A percentile compares a stretch with the other conserved stretches of the same genome.
These are phyloP conservation scores for Diaporthe sp. DNA, from an alignment of 2,329 filamentous ascomycete genomes.

Conservation along the genomic window DNA sequence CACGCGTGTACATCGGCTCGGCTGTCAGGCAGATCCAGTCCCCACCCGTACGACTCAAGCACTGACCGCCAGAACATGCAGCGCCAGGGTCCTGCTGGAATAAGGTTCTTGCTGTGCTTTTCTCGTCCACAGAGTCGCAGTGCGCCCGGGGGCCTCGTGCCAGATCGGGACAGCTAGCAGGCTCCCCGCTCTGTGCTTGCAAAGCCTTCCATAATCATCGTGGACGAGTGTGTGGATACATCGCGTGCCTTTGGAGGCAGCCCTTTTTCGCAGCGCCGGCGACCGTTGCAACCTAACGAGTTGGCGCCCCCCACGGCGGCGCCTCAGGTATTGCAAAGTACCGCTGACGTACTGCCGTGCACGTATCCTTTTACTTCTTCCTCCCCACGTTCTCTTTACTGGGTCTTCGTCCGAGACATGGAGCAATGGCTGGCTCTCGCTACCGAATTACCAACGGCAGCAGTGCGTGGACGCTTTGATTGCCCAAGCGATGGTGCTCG, in stretches of 20 bases:
- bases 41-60: constrained; percentile 34
- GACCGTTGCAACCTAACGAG: constrained; percentile 33
- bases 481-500: constrained; percentile 6
- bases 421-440: constrained; percentile 18
- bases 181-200: constrained; percentile 30
- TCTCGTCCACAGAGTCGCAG: constrained; percentile 26
- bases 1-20: constrained; percentile 9
- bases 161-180: constrained; percentile 34
- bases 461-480: constrained; percentile 5
- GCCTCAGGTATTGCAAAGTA: neutral
- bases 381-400: constrained; percentile 16
- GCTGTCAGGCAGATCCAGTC: constrained; percentile 29
- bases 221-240: constrained; percentile 26
- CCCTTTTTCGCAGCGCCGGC: constrained; percentile 5
- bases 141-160: constrained; percentile 20
- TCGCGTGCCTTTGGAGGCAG: constrained; percentile 15
- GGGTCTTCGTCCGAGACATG: constrained; percentile 32
- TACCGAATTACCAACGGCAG: constrained; percentile 5
- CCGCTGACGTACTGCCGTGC: constrained; percentile 16
- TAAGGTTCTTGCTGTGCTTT: constrained; percentile 30
- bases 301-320: constrained; percentile 25
- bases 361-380: neutral
- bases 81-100: constrained; percentile 32
- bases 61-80: constrained; percentile 30
- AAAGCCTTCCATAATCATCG: constrained; percentile 27